Evolutionary conservation across 2,329 filamentous ascomycete genomes (phyloP).

Genomic region (Beauveria sp.): DNA sequence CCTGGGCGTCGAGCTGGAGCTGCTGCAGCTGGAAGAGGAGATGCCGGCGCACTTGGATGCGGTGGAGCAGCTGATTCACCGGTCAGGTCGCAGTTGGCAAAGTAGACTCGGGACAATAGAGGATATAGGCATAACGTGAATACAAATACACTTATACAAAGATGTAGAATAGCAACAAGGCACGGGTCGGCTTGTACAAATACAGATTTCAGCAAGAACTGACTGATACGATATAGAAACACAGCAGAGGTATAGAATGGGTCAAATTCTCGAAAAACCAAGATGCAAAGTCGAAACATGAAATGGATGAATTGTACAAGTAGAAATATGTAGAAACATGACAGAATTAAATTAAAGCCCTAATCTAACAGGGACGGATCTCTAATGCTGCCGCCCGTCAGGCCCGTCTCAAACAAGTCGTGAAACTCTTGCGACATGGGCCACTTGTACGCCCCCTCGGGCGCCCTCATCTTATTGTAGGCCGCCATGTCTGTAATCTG

Average conservation of each 20-base stretch:
- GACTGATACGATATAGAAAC: too few relatives aligned
- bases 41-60: background rate
- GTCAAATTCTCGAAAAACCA: too few relatives aligned
- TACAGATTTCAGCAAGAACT: too few relatives aligned
- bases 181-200: too few relatives aligned
- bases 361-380: background rate
- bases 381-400: background rate
- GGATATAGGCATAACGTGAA: too few relatives aligned
- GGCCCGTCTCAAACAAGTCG: constrained; percentile 5
- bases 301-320: background rate
- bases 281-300: too few relatives aligned
- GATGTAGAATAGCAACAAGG: too few relatives aligned
- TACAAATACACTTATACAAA: background rate
- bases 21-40: background rate
- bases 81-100: background rate
- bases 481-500: background rate
- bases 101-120: background rate
- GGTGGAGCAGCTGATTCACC: background rate
- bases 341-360: too few relatives aligned
- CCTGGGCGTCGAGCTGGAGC: background rate
- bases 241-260: too few relatives aligned
- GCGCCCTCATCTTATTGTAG: background rate
- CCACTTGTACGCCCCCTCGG: background rate
- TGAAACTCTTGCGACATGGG: constrained; percentile 10
- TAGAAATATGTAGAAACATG: too few relatives aligned